Evolutionary conservation across 2,329 filamentous ascomycete genomes (phyloP), one percentile per base, ranked within the genome.

Genomic region (Pseudovirgaria hyperparasitica): DNA sequence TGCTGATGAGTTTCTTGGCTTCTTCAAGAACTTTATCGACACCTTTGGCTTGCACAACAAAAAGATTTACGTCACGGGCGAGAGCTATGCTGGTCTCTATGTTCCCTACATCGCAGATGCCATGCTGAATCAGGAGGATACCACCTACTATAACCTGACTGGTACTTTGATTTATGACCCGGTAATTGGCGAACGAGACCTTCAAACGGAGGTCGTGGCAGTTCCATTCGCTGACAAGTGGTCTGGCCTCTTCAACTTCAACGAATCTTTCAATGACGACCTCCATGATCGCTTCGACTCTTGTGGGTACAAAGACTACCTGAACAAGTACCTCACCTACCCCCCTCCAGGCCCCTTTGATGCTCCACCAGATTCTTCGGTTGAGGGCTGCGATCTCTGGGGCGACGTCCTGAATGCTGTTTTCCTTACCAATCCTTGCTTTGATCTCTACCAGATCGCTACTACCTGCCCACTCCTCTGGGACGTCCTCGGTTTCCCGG

Each of bases 1-100:
- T 2, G 76, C 77, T 0, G 52, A 57, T n/a, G 69, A 86, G 38
- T 84, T 87, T 47, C 60, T 78, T 10, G 76, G 76, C 26, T 90
- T 84, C 55, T 85, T 74, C 65, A 75, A 76, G 56, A 82, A 82
- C 55, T 85, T 84, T 40, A 56, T 82, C 31, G 62, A 80, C 18
- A 73, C 72, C 0, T 85, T 85, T 38, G 60, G 54, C 9, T 57
- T 84, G 48, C 63, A 79, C 12, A 65, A 67, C 9, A 71, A 67
- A 40, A 79, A 78, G 36, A 65, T 84, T 7, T 87, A 78, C 49
- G 68, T 90, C 31, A 66, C 77, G 0, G 82, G 79, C 5, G 79
- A 82, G 49, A 76, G 67, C 0, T 84, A 80, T 39, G 77, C 70
- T 1, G 78, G 77, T n/a, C 41, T 45, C 40, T 78, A 74, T 40